These are phyloP conservation scores for Lepidopterella palustris DNA, from an alignment of 495 filamentous ascomycete genomes.

Conservation along the genomic window DNA sequence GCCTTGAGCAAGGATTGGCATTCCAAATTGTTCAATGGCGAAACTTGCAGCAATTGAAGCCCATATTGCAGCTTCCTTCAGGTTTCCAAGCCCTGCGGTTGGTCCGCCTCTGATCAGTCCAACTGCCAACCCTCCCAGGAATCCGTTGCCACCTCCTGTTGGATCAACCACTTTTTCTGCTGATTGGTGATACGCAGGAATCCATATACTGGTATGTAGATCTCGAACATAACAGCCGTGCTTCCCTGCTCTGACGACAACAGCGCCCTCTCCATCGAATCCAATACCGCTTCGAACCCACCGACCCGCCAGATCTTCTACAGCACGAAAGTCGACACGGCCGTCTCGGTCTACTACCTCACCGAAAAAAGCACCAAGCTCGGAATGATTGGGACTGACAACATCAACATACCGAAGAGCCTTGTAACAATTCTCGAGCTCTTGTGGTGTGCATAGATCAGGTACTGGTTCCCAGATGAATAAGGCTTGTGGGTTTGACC, in stretches of 20 bases:
- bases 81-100: conserved; percentile 35
- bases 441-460: conserved; percentile 70
- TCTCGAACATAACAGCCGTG: conserved; percentile 51
- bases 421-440: conserved; percentile 65
- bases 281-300: conserved; percentile 53
- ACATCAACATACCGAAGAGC: conserved; percentile 71
- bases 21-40: conserved; percentile 87
- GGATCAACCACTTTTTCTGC: conserved; percentile 67
- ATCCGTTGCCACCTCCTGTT: conserved; percentile 93
- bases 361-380: conserved; percentile 76
- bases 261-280: conserved; percentile 38
- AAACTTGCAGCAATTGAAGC: conserved; percentile 87
- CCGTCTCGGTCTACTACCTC: conserved; percentile 42
- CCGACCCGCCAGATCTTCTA: conserved; percentile 51
- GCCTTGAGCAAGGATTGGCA: conserved; percentile 54
- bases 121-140: conserved; percentile 76
- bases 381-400: conserved; percentile 81
- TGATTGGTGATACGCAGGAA: conserved; percentile 54
- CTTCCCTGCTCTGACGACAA: conserved; percentile 53
- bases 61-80: conserved; percentile 67
- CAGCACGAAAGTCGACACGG: conserved; percentile 44
- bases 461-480: conserved; percentile 96
- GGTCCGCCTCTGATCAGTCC: conserved; percentile 52
- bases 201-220: conserved; percentile 36
- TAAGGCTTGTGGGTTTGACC: conserved; percentile 42